Base-by-base conservation (phyloP, 1,284 basidiomycete genomes). In the Moniliella sp. region DNA sequence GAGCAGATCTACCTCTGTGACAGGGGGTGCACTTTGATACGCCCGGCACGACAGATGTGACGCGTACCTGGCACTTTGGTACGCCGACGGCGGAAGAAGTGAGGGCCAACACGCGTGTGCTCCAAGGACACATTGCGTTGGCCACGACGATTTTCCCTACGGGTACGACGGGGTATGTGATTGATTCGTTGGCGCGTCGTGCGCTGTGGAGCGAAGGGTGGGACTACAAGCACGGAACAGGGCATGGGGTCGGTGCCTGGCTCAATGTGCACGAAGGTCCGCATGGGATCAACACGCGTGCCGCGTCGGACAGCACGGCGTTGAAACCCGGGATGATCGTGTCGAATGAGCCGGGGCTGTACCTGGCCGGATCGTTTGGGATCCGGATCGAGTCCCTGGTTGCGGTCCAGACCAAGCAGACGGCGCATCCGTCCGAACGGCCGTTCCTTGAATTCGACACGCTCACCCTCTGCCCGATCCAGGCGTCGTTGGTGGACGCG, bases 1-100 rank as follows among this genome's bases (percentile, higher is more conserved):
- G 32, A 43, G 25, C 35, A 53, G 35, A 41, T 91, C 31, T 94
- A 97, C 61, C 68, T 94, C 3, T 94, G 86, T 50, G 88, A 97
- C 61, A 84, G 80, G 88, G 88, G 49, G 64, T 70, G 1, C 86
- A 94, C 64, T 93, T 76, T 61, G 21, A 23, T n/a, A 62, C 73
- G 17, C 84, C 93, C 50, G 86, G 86, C 8, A 97, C 88, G 0
- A 97, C 88, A 1, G 91, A 94, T 52, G 77, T 80, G 5, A 93
- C 84, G 3, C 67, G 84, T 19, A 42, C 48, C 5, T 64, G 82
- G 75, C 86, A 94, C 61, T 94, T 93, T 57, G 84, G 83, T 18
- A 73, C 66, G 1, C 83, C 88, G 0, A 74, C 73, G 1, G 66
- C 67, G 0, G 76, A 82, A 47, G 79, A 93, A 63, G 79, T 74